These are phyloP conservation scores for Cryptosporidium tyzzeri DNA, from an alignment of 169 alveolate species.

Conservation along the genomic window DNA sequence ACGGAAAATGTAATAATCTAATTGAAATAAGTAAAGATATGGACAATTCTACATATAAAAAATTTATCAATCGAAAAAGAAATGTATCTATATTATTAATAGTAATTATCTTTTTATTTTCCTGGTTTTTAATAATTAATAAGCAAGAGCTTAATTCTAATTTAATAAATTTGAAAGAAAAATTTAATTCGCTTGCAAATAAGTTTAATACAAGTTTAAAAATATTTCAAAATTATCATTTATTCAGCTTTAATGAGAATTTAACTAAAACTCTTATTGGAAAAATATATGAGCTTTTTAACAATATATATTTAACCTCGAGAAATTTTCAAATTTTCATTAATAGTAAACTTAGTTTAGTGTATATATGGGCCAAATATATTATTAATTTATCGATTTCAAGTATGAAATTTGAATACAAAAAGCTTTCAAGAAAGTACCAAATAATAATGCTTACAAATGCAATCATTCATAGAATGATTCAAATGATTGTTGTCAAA, in stretches of 20 bases:
- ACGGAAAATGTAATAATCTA: neutral
- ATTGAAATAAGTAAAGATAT: neutral
- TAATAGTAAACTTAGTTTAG: neutral
- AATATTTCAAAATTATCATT: neutral
- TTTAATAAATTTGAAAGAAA: neutral
- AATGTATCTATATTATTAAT: neutral
- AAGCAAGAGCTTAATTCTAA: neutral
- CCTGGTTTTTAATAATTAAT: neutral
- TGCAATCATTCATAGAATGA: neutral
- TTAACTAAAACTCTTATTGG: neutral
- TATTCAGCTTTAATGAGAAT: neutral
- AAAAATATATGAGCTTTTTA: neutral
- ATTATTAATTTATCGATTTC: constrained; percentile 13
- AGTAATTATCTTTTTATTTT: neutral
- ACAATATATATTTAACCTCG: neutral
- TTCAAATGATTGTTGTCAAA: neutral
- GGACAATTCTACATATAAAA: neutral
- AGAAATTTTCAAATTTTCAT: neutral
- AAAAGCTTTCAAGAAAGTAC: constrained; percentile 32
- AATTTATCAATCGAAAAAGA: neutral
- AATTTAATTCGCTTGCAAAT: neutral
- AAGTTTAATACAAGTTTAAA: neutral
- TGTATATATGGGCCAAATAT: constrained; percentile 19
- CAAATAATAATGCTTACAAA: constrained; percentile 5
- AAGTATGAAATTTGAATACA: constrained; percentile 1